Evolutionary conservation across 2,329 filamentous ascomycete species (phyloP).

Genomic region (Claviceps africana): DNA sequence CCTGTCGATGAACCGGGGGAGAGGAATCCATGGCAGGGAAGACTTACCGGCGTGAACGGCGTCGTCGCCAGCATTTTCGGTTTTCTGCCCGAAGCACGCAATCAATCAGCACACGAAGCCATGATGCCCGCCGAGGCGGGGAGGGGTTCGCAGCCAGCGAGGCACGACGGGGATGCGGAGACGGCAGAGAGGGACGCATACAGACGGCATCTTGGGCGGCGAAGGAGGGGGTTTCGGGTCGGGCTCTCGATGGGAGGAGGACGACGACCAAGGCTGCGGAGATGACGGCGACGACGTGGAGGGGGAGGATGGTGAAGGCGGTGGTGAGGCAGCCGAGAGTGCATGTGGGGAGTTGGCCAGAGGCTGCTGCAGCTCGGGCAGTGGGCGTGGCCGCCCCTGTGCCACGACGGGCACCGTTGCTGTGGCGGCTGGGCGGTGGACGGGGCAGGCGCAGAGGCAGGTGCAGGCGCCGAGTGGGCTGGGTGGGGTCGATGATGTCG

Average conservation of each 20-base stretch:
- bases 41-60: conserved; percentile 26
- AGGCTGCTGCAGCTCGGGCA: conserved; percentile 18
- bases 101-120: conserved; percentile 12
- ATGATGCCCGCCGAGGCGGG: conserved; percentile 8
- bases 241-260: conserved; percentile 12
- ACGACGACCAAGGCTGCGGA: conserved; percentile 13
- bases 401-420: conserved; percentile 6
- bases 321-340: conserved; percentile 15
- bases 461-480: no score
- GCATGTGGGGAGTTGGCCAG: conserved; percentile 30
- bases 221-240: conserved; percentile 14
- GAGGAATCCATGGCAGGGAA: background rate
- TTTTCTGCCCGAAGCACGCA: conserved; percentile 14
- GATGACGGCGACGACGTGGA: conserved; percentile 19
- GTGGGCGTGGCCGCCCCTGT: no score
- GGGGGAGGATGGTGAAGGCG: conserved; percentile 12
- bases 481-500: conserved; percentile 22
- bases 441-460: conserved; percentile 1
- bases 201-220: conserved; percentile 39
- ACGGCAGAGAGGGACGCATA: conserved; percentile 24
- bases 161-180: conserved; percentile 6
- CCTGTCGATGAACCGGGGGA: background rate
- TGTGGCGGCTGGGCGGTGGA: conserved; percentile 7
- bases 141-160: no score
- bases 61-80: conserved; percentile 24